Percentiles rank a stretch among this genome's conserved stretches.
phyloP scores from a whole-genome alignment of 352 stramenopile genomes.

The Pseudoperonospora humuli region DNA sequence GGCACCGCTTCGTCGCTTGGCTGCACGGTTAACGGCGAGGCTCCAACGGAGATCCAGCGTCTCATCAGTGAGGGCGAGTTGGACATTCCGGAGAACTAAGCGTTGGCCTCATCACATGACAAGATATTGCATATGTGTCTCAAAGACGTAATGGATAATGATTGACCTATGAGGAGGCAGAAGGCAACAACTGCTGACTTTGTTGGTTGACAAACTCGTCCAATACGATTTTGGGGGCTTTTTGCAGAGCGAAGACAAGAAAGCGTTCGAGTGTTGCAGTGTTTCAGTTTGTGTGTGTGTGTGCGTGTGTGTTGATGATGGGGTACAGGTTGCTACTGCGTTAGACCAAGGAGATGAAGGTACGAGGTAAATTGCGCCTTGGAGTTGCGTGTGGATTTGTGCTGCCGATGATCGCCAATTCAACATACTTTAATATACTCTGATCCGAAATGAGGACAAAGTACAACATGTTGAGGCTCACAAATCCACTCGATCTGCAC shows the following conservation, averaged over 20 bases:
- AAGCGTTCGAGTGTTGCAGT: conserved; percentile 1
- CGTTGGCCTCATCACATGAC: neutral
- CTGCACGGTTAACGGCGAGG: conserved; percentile 98
- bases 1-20: conserved; percentile 97
- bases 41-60: conserved; percentile 93
- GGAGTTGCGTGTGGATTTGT: conserved; percentile 13
- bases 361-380: conserved; percentile 14
- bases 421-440: conserved; percentile 84
- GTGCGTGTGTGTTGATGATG: conserved; percentile 2
- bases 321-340: conserved; percentile 2
- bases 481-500: conserved; percentile 8
- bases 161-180: conserved; percentile 5
- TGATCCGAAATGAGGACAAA: conserved; percentile 61
- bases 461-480: conserved; percentile 40
- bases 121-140: conserved; percentile 8
- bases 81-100: conserved; percentile 96
- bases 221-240: conserved; percentile 28
- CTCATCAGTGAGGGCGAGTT: conserved; percentile 96
- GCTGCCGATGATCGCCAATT: conserved; percentile 48
- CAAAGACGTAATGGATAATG: conserved; percentile 5
- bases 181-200: conserved; percentile 2
- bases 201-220: conserved; percentile 8
- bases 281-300: too few species aligned
- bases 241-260: conserved; percentile 25
- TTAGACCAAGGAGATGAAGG: too few species aligned